Evolutionary conservation across 169 alveolate genomes (phyloP).

Genomic region (Eimeria necatrix): DNA sequence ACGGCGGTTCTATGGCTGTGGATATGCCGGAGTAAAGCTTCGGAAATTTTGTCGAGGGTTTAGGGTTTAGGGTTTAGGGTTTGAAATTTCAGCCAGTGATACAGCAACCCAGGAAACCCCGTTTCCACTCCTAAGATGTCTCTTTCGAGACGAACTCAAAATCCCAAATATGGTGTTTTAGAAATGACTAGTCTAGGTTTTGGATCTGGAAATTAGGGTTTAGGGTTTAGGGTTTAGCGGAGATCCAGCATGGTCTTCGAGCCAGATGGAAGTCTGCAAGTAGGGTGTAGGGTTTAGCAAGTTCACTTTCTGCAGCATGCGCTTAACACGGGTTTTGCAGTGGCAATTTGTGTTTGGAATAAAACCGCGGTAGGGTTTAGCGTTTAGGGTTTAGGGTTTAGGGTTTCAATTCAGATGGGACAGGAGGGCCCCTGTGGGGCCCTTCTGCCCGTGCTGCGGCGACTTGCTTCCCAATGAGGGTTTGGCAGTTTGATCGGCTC

Average conservation of each 20-base stretch:
- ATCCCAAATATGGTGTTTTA: background rate
- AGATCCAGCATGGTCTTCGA: background rate
- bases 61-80: constrained; percentile 30
- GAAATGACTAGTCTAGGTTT: background rate
- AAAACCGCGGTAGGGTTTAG: background rate
- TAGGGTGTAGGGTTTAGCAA: constrained; percentile 7
- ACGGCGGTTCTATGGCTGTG: constrained; percentile 56
- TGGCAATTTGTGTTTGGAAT: too few species aligned
- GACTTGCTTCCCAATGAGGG: too few species aligned
- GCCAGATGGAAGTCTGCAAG: too few species aligned
- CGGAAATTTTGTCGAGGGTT: background rate
- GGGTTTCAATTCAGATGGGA: background rate
- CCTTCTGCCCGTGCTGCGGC: background rate
- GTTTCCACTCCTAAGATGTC: background rate
- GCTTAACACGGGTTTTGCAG: too few species aligned
- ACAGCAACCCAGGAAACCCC: background rate
- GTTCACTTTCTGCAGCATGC: too few species aligned
- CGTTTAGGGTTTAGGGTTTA: constrained; percentile 41
- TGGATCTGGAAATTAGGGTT: background rate
- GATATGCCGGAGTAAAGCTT: constrained; percentile 42
- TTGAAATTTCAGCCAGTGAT: background rate
- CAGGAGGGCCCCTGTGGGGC: background rate
- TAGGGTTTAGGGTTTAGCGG: constrained; percentile 40
- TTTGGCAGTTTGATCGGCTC: background rate
- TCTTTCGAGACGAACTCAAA: background rate